Evolutionary conservation across 2,329 filamentous ascomycete genomes (phyloP).

Genomic region (Tolypocladium guangdongense): DNA sequence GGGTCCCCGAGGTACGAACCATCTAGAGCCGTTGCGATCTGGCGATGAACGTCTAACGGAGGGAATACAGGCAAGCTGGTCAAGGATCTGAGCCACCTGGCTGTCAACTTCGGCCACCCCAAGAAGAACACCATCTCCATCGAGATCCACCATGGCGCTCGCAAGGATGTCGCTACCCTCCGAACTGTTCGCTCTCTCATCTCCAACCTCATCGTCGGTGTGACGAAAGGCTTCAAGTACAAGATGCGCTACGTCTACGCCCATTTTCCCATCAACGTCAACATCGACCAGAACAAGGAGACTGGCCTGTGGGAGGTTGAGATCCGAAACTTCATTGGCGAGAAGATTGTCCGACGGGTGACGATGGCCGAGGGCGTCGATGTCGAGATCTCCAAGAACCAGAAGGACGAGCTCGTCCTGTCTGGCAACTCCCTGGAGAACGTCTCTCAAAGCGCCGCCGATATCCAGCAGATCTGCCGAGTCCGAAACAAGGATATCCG

Average conservation of each 20-base stretch:
- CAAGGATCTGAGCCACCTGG: conserved; percentile 94
- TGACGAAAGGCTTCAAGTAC: conserved; percentile 99
- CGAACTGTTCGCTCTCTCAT: conserved; percentile 96
- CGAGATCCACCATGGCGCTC: conserved; percentile 95
- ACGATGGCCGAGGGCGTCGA: conserved; percentile 84
- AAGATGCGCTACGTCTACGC: conserved; percentile 99
- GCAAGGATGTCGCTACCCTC: conserved; percentile 97
- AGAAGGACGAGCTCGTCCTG: conserved; percentile 96
- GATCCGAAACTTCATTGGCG: conserved; percentile 98
- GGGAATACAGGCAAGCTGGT: conserved; percentile 66
- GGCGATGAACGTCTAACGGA: conserved; percentile 3
- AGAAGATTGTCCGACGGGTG: conserved; percentile 96
- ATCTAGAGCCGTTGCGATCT: background rate
- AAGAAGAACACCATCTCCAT: conserved; percentile 84
- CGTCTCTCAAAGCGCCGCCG: conserved; percentile 95
- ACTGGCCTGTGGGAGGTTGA: conserved; percentile 83
- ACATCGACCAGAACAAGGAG: conserved; percentile 92
- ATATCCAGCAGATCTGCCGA: conserved; percentile 99
- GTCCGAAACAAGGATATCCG: conserved; percentile 99
- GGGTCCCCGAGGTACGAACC: conserved; percentile 71
- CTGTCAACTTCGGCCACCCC: conserved; percentile 88
- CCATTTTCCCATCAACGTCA: conserved; percentile 99
- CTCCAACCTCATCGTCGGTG: conserved; percentile 97
- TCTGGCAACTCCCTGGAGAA: conserved; percentile 91
- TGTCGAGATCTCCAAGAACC: conserved; percentile 77